Percentiles rank a stretch among this genome's conserved stretches.
These are phyloP conservation scores for Tagetes patula DNA, from an alignment of 129 eudicot genomes.

Conservation along the genomic window DNA sequence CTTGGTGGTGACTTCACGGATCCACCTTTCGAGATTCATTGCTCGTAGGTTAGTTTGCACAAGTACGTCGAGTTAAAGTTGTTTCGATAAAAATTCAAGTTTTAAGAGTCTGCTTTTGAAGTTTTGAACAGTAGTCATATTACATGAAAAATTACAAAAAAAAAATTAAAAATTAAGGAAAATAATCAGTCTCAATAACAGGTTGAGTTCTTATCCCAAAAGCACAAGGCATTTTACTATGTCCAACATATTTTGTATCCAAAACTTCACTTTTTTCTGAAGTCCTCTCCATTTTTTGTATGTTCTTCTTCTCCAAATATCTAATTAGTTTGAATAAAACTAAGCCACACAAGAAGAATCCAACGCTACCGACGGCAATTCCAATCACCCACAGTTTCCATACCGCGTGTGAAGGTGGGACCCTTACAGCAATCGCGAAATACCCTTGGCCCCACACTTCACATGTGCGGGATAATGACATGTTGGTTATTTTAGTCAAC, in stretches of 20 bases:
- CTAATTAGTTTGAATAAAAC: conserved; percentile 32
- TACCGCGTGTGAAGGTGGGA: conserved; percentile 7
- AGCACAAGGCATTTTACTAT: conserved; percentile 84
- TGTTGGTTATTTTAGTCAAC: conserved; percentile 41
- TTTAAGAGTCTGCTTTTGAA: not conserved
- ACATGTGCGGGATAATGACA: conserved; percentile 42
- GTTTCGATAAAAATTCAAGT: no score
- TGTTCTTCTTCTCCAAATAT: conserved; percentile 28
- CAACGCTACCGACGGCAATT: conserved; percentile 46
- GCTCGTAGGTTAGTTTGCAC: conserved; percentile 8
- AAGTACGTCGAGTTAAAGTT: not conserved
- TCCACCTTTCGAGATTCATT: conserved; percentile 55
- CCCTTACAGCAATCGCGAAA: conserved; percentile 51
- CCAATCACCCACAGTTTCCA: conserved; percentile 63
- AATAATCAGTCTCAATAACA: conserved; percentile 55
- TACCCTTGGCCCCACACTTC: conserved; percentile 55
- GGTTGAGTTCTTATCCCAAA: conserved; percentile 80
- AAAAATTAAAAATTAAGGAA: conserved; percentile 45
- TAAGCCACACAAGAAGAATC: conserved; percentile 33
- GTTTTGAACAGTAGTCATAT: not conserved
- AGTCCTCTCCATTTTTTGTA: conserved; percentile 53
- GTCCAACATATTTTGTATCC: conserved; percentile 62
- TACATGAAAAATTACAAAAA: not conserved
- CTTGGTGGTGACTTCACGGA: conserved; percentile 54
- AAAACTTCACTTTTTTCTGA: conserved; percentile 59